Conservation (phyloP, 1,284 basidiomycete genomes). For the Rhodofomes roseus region DNA sequence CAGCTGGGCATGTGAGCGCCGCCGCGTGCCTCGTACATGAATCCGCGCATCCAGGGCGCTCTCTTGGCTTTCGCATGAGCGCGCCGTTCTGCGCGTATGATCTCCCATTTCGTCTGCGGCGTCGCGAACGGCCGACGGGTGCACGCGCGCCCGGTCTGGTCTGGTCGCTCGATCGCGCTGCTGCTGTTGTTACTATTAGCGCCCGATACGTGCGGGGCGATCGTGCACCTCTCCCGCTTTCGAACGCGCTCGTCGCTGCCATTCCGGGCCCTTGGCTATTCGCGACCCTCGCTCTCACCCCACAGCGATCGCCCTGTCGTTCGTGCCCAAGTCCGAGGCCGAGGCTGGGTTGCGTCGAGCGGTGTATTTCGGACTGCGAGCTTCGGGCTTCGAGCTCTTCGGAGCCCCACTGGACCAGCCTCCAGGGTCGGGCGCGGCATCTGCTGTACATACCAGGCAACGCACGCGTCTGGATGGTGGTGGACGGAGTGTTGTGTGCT, state of each 20-base stretch:
- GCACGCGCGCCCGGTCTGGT: neutral
- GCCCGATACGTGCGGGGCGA: neutral
- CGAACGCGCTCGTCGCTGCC: conserved; percentile 18
- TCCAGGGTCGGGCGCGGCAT: neutral
- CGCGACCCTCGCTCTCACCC: neutral
- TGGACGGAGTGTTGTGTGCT: neutral
- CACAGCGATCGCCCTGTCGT: neutral
- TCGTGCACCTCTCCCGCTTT: neutral
- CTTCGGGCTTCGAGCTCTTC: too few relatives aligned
- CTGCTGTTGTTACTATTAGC: neutral
- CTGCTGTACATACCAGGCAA: neutral
- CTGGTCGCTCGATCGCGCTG: neutral
- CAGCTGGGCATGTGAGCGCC: neutral
- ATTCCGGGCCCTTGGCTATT: conserved; percentile 10
- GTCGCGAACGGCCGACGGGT: neutral
- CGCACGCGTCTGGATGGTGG: neutral
- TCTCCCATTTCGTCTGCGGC: neutral
- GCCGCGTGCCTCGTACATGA: neutral
- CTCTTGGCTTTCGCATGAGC: neutral
- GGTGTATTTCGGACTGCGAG: neutral
- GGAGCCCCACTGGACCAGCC: neutral
- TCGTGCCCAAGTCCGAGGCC: neutral
- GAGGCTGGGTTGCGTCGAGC: neutral
- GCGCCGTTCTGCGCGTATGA: too few relatives aligned
- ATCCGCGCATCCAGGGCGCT: neutral